Conservation (phyloP, 1,284 basidiomycete species). For the Microbotryum lychnidis-dioicae region DNA sequence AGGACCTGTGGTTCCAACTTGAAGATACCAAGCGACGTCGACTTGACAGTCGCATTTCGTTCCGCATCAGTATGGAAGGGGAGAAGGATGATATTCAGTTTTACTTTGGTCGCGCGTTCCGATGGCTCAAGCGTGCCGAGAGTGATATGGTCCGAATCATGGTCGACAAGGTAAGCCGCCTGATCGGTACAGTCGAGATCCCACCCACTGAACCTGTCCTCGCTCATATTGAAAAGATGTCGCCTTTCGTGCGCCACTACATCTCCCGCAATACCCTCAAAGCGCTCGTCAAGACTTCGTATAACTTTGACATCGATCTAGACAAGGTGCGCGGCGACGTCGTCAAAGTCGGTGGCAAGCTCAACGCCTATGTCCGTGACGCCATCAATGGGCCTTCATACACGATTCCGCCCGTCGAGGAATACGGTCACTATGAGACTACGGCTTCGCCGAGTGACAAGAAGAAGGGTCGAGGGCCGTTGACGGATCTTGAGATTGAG, state of each 20-base stretch:
- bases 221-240: constrained; percentile 56
- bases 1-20: constrained; percentile 88
- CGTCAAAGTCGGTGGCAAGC: constrained; percentile 29
- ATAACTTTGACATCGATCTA: constrained; percentile 34
- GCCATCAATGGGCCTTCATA: constrained; percentile 17
- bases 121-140: constrained; percentile 87
- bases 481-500: constrained; percentile 91
- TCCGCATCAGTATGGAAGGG: constrained; percentile 94
- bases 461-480: constrained; percentile 34
- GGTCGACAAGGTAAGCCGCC: constrained; percentile 74
- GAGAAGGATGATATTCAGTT: constrained; percentile 91
- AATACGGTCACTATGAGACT: constrained; percentile 8
- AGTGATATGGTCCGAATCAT: constrained; percentile 93
- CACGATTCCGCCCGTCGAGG: constrained; percentile 24
- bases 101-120: constrained; percentile 92
- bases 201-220: background rate
- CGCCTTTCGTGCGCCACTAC: constrained; percentile 83
- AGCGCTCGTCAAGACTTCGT: constrained; percentile 31
- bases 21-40: constrained; percentile 44
- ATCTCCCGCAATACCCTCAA: constrained; percentile 53
- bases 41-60: constrained; percentile 56
- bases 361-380: constrained; percentile 32
- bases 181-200: background rate
- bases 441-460: constrained; percentile 13
- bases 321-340: constrained; percentile 32